Evolutionary conservation across 805 yeast species (phyloP), one percentile per base, ranked within the genome.

Genomic region (Zygosaccharomyces siamensis): DNA sequence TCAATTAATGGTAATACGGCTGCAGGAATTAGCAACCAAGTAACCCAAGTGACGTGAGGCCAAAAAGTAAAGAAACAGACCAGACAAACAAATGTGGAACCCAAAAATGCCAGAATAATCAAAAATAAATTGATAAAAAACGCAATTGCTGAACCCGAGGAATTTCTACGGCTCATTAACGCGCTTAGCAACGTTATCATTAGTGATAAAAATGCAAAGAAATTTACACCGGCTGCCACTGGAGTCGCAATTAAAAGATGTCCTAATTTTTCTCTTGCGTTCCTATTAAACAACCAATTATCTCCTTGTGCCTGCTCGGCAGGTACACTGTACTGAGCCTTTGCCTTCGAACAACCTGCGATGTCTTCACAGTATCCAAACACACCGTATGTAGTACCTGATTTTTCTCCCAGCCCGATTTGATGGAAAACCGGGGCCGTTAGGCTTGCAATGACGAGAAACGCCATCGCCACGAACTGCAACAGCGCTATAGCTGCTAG

Each of bases 1-100:
- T 81, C 66, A 2, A 80, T 46, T 49, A 86, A 67, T 47, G 75
- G 73, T 46, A 81, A 66, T 0, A 73, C 83, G 10, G 86, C 84
- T 3, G 87, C 76, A 1, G 84, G 89, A 26, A 85, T 74, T 58
- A 83, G 71, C 30, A 83, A 62, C 90, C 92, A 86, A 7, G 83
- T 74, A n/a, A 81, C 74, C 90, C 90, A 86, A 5, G 73, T 67
- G 14, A 83, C 72, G 52, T 81, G 71, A 7, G 93, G 93, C 56
- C 72, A 76, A 62, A 83, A 86, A 12, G 80, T 68, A 43, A 86
- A 58, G 33, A 84, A 73, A 0, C 72, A 70, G 26, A 81, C 74
- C 8, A 86, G 66, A 46, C 84, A 78, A 21, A 76, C 67, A 36
- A 84, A 54, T 0, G 83, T 75, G 7, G 87, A 68, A 8, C 76